Conservation (phyloP, 768 basidiomycete species). For the Leccinum sublutescens region DNA sequence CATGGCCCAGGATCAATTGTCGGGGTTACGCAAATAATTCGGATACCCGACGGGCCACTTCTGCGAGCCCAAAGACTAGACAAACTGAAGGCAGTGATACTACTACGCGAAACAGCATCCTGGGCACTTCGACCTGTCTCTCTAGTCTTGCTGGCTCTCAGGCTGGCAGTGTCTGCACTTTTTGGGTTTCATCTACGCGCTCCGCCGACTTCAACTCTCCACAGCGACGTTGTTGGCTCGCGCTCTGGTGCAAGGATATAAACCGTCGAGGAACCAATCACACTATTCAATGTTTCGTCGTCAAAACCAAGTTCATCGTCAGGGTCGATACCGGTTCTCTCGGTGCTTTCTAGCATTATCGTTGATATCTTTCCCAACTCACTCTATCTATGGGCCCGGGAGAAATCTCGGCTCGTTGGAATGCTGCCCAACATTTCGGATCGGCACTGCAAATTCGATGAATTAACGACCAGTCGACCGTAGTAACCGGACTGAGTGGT, state of each 20-base stretch:
- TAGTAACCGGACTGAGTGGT: constrained; percentile 76
- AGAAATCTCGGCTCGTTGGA: constrained; percentile 43
- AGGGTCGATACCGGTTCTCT: constrained; percentile 47
- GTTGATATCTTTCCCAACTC: constrained; percentile 6
- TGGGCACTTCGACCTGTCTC: no score
- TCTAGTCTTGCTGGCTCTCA: constrained; percentile 7
- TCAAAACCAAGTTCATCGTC: constrained; percentile 48
- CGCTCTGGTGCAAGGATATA: constrained; percentile 51
- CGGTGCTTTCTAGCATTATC: constrained; percentile 37
- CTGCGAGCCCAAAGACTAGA: neutral
- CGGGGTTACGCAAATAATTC: constrained; percentile 5
- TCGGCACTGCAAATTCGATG: constrained; percentile 43
- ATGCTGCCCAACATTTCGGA: constrained; percentile 19
- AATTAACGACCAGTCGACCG: constrained; percentile 53
- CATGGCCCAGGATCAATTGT: neutral
- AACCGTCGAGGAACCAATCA: constrained; percentile 59
- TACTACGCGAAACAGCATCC: neutral
- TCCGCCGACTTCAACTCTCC: constrained; percentile 14
- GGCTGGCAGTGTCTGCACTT: neutral
- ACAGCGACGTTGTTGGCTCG: constrained; percentile 63
- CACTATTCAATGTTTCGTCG: constrained; percentile 61
- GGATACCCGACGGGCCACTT: neutral
- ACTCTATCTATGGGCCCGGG: constrained; percentile 28
- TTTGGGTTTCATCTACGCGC: constrained; percentile 7
- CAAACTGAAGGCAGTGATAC: neutral